Conservation (phyloP, 2,329 filamentous ascomycete species). For the Ophiocordyceps camponoti-leonardi region DNA sequence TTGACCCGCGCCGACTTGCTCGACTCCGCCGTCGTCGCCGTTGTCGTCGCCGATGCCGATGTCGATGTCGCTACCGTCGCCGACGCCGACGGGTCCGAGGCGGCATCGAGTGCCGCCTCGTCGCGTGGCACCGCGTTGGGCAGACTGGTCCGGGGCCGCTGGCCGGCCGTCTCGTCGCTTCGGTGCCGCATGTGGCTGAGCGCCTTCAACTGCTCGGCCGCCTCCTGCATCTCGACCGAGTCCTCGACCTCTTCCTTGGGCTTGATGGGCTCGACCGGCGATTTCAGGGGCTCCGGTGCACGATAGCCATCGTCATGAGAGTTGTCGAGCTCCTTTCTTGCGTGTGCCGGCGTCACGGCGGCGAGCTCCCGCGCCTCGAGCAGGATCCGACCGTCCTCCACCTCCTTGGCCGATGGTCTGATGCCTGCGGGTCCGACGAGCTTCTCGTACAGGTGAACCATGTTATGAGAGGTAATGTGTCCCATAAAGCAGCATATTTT, state of each 20-base stretch:
- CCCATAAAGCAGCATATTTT: conserved; percentile 50
- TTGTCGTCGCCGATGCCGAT: background rate
- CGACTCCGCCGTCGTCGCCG: conserved; percentile 6
- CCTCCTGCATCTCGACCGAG: conserved; percentile 53
- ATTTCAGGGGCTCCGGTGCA: background rate
- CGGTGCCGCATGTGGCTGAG: conserved; percentile 43
- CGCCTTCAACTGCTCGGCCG: conserved; percentile 48
- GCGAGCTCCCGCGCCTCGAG: conserved; percentile 33
- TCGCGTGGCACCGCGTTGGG: conserved; percentile 16
- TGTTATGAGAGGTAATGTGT: conserved; percentile 49
- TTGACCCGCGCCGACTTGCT: conserved; percentile 19
- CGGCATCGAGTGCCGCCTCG: background rate
- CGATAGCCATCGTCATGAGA: background rate
- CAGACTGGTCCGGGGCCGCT: conserved; percentile 19
- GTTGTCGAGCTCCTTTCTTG: conserved; percentile 11
- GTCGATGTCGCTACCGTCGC: too few species aligned
- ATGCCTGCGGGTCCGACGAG: conserved; percentile 30
- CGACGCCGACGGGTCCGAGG: background rate
- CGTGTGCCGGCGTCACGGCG: conserved; percentile 14
- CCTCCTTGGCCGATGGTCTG: conserved; percentile 30
- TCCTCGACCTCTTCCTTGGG: conserved; percentile 30
- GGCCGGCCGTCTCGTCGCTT: conserved; percentile 24
- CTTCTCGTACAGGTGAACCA: conserved; percentile 45
- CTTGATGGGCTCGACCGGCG: conserved; percentile 7
- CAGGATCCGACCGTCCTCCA: conserved; percentile 39